phyloP scores from a whole-genome alignment of 2,329 filamentous ascomycete species.

The Camillea tinctor region DNA sequence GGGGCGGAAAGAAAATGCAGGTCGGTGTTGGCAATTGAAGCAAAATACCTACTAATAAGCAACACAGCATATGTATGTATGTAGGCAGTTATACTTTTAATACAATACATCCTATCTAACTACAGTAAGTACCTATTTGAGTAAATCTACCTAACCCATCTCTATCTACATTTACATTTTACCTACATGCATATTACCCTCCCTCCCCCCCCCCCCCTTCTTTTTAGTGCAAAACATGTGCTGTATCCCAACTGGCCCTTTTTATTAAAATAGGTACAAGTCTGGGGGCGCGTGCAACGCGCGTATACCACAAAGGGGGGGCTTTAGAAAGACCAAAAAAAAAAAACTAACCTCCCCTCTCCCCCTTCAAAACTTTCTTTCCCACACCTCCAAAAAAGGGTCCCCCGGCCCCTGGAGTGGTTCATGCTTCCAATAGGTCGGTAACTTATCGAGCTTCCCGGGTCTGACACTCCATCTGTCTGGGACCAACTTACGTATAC shows the following conservation, averaged over 20 bases:
- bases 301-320: background rate
- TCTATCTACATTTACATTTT: background rate
- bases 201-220: no score
- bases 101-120: background rate
- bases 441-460: background rate
- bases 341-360: no score
- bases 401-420: no score
- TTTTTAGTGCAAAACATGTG: no score
- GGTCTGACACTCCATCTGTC: background rate
- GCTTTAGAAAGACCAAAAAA: no score
- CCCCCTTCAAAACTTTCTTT: no score
- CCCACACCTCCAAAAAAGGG: no score
- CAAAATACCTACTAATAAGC: background rate
- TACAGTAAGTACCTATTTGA: no score
- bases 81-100: background rate
- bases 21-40: background rate
- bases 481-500: background rate
- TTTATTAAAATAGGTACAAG: background rate
- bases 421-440: background rate
- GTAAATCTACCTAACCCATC: background rate
- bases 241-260: no score
- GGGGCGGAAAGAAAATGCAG: conserved; percentile 2
- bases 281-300: no score
- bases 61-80: background rate
- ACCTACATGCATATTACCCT: background rate